A percentile compares a stretch with the other conserved stretches of the same genome.
Conservation (phyloP, 2,329 filamentous ascomycete species). For the Fusarium caatingaense region DNA sequence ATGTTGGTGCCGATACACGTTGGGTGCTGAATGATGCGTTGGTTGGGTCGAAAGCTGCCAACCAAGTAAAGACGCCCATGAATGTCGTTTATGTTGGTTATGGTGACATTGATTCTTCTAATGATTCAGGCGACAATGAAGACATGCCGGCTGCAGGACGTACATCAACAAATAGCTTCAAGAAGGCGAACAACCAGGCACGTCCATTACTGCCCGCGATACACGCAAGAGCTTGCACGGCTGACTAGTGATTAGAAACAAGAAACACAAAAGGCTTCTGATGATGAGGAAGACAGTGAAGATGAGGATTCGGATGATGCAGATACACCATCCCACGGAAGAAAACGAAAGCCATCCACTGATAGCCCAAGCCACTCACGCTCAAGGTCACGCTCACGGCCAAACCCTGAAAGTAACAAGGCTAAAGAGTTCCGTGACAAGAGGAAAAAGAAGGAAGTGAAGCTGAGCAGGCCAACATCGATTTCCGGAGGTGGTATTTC, state of each 20-base stretch:
- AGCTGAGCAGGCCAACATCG: constrained; percentile 70
- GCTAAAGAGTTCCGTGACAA: constrained; percentile 66
- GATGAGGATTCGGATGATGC: constrained; percentile 45
- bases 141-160: constrained; percentile 50
- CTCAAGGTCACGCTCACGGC: constrained; percentile 49
- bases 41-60: constrained; percentile 41
- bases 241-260: constrained; percentile 35
- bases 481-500: constrained; percentile 65
- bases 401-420: constrained; percentile 44
- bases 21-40: constrained; percentile 74
- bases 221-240: background rate
- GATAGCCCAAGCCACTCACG: constrained; percentile 48
- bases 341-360: constrained; percentile 46
- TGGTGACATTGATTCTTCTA: constrained; percentile 60
- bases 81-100: constrained; percentile 71
- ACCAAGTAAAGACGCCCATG: constrained; percentile 54
- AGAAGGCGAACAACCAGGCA: constrained; percentile 47
- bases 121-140: constrained; percentile 52
- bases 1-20: constrained; percentile 75
- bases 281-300: constrained; percentile 44
- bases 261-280: constrained; percentile 23
- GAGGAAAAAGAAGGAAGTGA: constrained; percentile 73
- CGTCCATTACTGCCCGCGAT: constrained; percentile 12
- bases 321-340: constrained; percentile 40
- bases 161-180: constrained; percentile 51